Percentiles rank a stretch among this genome's conserved stretches.
Evolutionary conservation across 2,329 filamentous ascomycete genomes (phyloP).

Genomic region (Cladophialophora carrionii): DNA sequence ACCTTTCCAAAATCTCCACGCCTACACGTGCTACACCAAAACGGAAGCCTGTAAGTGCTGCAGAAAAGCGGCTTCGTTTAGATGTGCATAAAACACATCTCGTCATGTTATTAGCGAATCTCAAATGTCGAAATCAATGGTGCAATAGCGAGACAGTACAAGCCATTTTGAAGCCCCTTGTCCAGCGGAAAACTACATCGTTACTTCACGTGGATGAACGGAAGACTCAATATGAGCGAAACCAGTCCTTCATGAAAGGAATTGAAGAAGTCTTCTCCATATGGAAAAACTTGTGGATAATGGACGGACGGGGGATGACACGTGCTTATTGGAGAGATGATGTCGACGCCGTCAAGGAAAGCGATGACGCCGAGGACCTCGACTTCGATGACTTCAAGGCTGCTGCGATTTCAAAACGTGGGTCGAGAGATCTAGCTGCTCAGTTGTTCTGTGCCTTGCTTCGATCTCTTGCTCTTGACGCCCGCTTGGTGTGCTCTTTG

Average conservation of each 20-base stretch:
- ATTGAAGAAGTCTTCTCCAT: slow-evolving; percentile 60
- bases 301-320: slow-evolving; percentile 71
- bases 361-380: slow-evolving; percentile 68
- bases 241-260: slow-evolving; percentile 67
- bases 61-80: slow-evolving; percentile 65
- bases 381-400: slow-evolving; percentile 73
- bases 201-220: slow-evolving; percentile 70
- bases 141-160: slow-evolving; percentile 78
- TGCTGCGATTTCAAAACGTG: slow-evolving; percentile 70
- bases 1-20: slow-evolving; percentile 38
- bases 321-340: slow-evolving; percentile 76
- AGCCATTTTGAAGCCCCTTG: slow-evolving; percentile 63
- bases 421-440: slow-evolving; percentile 85
- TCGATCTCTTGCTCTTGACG: slow-evolving; percentile 76
- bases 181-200: slow-evolving; percentile 67
- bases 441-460: slow-evolving; percentile 89
- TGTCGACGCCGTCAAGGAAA: slow-evolving; percentile 62
- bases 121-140: slow-evolving; percentile 79
- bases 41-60: slow-evolving; percentile 58
- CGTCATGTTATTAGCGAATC: slow-evolving; percentile 78
- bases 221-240: slow-evolving; percentile 66
- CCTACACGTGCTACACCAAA: slow-evolving; percentile 39
- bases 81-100: slow-evolving; percentile 86
- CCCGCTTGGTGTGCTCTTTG: slow-evolving; percentile 85
- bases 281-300: slow-evolving; percentile 57